Evolutionary conservation across 2,329 filamentous ascomycete genomes (phyloP).

Genomic region (Fusarium sp.): DNA sequence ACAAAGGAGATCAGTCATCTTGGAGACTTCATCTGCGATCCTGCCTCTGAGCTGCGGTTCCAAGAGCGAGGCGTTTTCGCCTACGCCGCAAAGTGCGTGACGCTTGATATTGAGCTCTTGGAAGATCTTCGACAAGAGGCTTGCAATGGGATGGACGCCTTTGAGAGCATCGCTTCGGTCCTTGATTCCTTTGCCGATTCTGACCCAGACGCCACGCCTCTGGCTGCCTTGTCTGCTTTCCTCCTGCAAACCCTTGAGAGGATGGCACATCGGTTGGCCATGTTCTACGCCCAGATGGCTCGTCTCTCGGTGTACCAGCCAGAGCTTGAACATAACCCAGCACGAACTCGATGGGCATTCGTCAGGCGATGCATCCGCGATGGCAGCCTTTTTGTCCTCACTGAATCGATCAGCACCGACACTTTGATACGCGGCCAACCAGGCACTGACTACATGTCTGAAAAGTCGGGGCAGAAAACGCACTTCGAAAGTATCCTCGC

Average conservation of each 20-base stretch:
- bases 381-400: slow-evolving; percentile 61
- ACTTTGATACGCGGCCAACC: slow-evolving; percentile 1
- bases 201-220: slow-evolving; percentile 49
- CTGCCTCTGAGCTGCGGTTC: slow-evolving; percentile 56
- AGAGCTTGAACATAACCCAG: slow-evolving; percentile 61
- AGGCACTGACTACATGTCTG: slow-evolving; percentile 23
- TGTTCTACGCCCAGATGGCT: slow-evolving; percentile 62
- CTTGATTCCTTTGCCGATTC: slow-evolving; percentile 44
- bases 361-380: slow-evolving; percentile 59
- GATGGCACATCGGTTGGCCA: slow-evolving; percentile 60
- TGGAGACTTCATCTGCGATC: slow-evolving; percentile 59
- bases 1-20: slow-evolving; percentile 60
- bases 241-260: slow-evolving; percentile 62
- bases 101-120: slow-evolving; percentile 62
- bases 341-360: slow-evolving; percentile 61
- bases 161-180: slow-evolving; percentile 53
- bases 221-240: slow-evolving; percentile 55
- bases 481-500: slow-evolving; percentile 35
- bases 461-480: slow-evolving; percentile 26
- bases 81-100: slow-evolving; percentile 59
- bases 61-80: slow-evolving; percentile 61
- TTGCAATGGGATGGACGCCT: slow-evolving; percentile 64
- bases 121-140: slow-evolving; percentile 63
- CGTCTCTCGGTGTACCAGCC: slow-evolving; percentile 60
- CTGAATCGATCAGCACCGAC: slow-evolving; percentile 45